These are phyloP conservation scores for Phaeodactylum tricornutum DNA, from an alignment of 108 stramenopile species.

Conservation along the genomic window DNA sequence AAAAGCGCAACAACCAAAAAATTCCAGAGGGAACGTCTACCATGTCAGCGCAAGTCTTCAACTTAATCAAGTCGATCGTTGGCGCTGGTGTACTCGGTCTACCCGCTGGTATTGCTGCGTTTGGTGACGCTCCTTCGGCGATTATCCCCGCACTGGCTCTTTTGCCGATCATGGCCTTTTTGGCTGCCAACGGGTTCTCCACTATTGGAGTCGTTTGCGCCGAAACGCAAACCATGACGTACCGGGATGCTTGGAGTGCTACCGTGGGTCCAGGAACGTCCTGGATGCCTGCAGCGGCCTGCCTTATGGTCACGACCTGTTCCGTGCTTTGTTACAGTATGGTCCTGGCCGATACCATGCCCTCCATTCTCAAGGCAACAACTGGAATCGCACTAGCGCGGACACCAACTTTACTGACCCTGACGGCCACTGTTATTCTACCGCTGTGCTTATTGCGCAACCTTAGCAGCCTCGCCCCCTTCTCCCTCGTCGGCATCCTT, in stretches of 20 bases:
- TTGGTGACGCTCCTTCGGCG: slow-evolving; percentile 28
- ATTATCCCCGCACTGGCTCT: slow-evolving; percentile 56
- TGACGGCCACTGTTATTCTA: slow-evolving; percentile 59
- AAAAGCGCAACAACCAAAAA: too few relatives aligned
- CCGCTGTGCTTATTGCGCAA: slow-evolving; percentile 85
- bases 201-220: slow-evolving; percentile 72
- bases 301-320: slow-evolving; percentile 65
- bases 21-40: too few relatives aligned
- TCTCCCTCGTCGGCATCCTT: slow-evolving; percentile 75
- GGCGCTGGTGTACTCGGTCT: slow-evolving; percentile 78
- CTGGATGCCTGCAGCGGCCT: slow-evolving; percentile 75
- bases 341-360: slow-evolving; percentile 79
- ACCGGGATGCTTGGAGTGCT: slow-evolving; percentile 70
- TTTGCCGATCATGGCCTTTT: slow-evolving; percentile 57
- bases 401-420: slow-evolving; percentile 30
- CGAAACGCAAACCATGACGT: slow-evolving; percentile 47
- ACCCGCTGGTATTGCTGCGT: slow-evolving; percentile 63
- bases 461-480: slow-evolving; percentile 70
- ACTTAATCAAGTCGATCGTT: slow-evolving; percentile 76
- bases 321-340: slow-evolving; percentile 79
- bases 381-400: slow-evolving; percentile 6
- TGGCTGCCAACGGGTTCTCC: slow-evolving; percentile 38
- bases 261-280: slow-evolving; percentile 11
- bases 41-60: slow-evolving; percentile 21
- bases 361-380: slow-evolving; percentile 21